phyloP scores from a whole-genome alignment of 495 filamentous ascomycete species.

The Pseudoneurospora amorphoporcata region DNA sequence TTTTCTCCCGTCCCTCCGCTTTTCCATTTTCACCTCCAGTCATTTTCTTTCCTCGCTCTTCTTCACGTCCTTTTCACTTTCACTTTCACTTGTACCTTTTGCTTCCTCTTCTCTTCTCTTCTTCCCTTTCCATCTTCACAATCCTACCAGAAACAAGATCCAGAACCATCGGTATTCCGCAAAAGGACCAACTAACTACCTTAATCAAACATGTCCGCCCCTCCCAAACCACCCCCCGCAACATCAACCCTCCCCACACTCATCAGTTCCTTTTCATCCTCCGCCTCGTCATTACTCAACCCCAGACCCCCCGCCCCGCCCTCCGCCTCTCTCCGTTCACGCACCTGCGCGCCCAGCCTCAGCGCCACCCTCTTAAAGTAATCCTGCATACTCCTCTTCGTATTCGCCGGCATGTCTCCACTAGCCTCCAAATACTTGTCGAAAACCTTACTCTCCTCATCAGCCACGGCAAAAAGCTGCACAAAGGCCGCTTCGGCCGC shows the following conservation, averaged over 20 bases:
- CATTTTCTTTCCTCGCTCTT: not conserved
- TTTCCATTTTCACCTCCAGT: not conserved
- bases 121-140: not conserved
- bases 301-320: conserved; percentile 80
- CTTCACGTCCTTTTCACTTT: not conserved
- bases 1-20: not conserved
- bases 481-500: conserved; percentile 92
- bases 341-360: conserved; percentile 68
- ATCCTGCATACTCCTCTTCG: conserved; percentile 86
- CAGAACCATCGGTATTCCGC: conserved; percentile 5
- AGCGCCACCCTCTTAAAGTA: conserved; percentile 93
- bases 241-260: conserved; percentile 86
- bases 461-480: conserved; percentile 84
- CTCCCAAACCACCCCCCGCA: conserved; percentile 37
- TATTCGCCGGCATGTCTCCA: conserved; percentile 48
- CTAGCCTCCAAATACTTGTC: conserved; percentile 67
- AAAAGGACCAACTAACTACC: not conserved
- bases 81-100: too few relatives aligned
- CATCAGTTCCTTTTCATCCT: conserved; percentile 94
- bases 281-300: conserved; percentile 74
- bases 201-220: conserved; percentile 33
- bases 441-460: conserved; percentile 75
- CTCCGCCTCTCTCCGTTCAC: conserved; percentile 82
- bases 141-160: not conserved
- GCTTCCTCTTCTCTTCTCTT: not conserved